A percentile compares a stretch with the other conserved stretches of the same genome.
phyloP scores from a whole-genome alignment of 768 basidiomycete species.

The Podaxis mareebaensis region DNA sequence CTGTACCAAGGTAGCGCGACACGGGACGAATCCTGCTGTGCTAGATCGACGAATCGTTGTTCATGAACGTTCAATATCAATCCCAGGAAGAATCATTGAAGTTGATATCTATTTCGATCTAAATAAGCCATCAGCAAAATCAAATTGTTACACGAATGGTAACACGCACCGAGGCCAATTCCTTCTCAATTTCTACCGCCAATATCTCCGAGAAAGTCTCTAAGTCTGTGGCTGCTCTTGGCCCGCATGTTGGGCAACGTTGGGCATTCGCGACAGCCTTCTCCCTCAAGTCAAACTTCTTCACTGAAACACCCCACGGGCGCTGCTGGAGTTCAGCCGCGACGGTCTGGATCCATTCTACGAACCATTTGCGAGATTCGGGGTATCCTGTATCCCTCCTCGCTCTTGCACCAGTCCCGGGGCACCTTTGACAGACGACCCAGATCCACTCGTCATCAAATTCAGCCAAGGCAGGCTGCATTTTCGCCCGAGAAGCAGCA shows the following conservation, averaged over 20 bases:
- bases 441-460: conserved; percentile 33
- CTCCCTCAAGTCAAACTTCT: conserved; percentile 31
- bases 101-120: conserved; percentile 29
- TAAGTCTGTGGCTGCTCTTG: conserved; percentile 27
- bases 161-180: conserved; percentile 29
- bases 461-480: conserved; percentile 29
- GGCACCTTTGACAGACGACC: conserved; percentile 30
- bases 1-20: background rate
- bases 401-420: conserved; percentile 18
- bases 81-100: conserved; percentile 21
- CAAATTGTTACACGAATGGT: background rate
- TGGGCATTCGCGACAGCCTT: conserved; percentile 25
- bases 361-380: conserved; percentile 33
- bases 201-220: conserved; percentile 32
- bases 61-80: background rate
- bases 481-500: conserved; percentile 28
- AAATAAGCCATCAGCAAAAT: background rate
- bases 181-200: conserved; percentile 33
- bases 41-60: background rate
- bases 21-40: background rate
- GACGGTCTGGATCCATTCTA: conserved; percentile 32
- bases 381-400: conserved; percentile 18
- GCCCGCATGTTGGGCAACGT: conserved; percentile 29
- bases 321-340: conserved; percentile 28
- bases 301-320: conserved; percentile 35